phyloP scores from a whole-genome alignment of 208 protist species.

The Trypanosoma rangeli region DNA sequence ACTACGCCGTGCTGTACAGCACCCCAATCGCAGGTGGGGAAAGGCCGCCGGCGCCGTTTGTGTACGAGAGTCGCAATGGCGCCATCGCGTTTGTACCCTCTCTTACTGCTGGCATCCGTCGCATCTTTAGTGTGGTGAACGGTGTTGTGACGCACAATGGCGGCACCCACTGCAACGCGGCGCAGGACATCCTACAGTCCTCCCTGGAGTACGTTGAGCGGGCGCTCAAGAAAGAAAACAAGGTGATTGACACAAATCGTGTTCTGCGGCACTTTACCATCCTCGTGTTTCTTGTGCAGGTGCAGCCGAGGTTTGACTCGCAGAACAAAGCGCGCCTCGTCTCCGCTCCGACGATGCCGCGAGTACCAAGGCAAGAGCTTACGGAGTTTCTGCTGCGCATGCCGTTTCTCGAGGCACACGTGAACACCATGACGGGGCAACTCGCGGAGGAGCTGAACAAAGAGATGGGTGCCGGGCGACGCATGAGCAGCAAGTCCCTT shows the following conservation, averaged over 20 bases:
- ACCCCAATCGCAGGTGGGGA: conserved; percentile 35
- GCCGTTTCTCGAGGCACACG: conserved; percentile 81
- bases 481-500: conserved; percentile 71
- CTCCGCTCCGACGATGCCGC: conserved; percentile 76
- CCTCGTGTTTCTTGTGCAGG: conserved; percentile 98
- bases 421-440: conserved; percentile 67
- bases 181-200: conserved; percentile 87
- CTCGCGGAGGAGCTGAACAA: conserved; percentile 78
- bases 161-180: conserved; percentile 98
- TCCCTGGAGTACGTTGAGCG: conserved; percentile 58
- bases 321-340: conserved; percentile 99
- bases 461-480: conserved; percentile 72
- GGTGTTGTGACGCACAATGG: conserved; percentile 98
- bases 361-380: conserved; percentile 87
- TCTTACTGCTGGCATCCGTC: conserved; percentile 77
- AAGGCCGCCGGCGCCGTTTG: conserved; percentile 68
- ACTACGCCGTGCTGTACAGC: conserved; percentile 94
- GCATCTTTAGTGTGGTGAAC: conserved; percentile 99
- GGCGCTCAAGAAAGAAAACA: conserved; percentile 79
- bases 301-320: conserved; percentile 99
- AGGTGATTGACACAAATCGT: conserved; percentile 93
- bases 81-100: conserved; percentile 89
- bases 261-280: conserved; percentile 97
- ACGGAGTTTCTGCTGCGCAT: conserved; percentile 81
- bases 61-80: conserved; percentile 70